Conservation (phyloP, 352 stramenopile species). For the Lagenidium sp. region DNA sequence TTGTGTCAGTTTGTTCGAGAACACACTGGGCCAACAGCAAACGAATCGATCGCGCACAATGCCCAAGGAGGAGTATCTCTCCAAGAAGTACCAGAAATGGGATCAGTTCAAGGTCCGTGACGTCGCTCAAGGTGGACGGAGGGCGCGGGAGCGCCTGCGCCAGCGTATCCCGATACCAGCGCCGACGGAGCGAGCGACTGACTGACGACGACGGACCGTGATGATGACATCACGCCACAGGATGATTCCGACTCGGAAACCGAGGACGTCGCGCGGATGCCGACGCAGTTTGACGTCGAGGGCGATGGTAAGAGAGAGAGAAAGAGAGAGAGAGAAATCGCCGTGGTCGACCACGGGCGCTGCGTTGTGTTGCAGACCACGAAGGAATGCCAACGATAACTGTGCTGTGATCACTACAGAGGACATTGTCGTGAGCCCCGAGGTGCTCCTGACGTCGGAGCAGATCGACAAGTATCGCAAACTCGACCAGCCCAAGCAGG, state of each 20-base stretch:
- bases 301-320: slow-evolving; percentile 80
- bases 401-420: slow-evolving; percentile 23
- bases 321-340: no score
- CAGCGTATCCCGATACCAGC: no score
- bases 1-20: slow-evolving; percentile 13
- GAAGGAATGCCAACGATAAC: no score
- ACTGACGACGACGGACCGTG: slow-evolving; percentile 2
- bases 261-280: slow-evolving; percentile 42
- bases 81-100: slow-evolving; percentile 87
- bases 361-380: no score
- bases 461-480: slow-evolving; percentile 66
- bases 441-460: slow-evolving; percentile 46
- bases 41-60: slow-evolving; percentile 7
- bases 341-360: no score
- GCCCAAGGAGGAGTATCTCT: slow-evolving; percentile 63
- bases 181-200: no score
- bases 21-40: background rate
- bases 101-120: slow-evolving; percentile 84
- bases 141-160: no score
- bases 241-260: slow-evolving; percentile 51
- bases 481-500: slow-evolving; percentile 64
- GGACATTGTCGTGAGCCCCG: slow-evolving; percentile 70
- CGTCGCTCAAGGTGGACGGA: no score
- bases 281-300: slow-evolving; percentile 75
- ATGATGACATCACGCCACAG: slow-evolving; percentile 5